Base-by-base conservation (phyloP, 257 asterid species). In the Datura wrightii region DNA sequence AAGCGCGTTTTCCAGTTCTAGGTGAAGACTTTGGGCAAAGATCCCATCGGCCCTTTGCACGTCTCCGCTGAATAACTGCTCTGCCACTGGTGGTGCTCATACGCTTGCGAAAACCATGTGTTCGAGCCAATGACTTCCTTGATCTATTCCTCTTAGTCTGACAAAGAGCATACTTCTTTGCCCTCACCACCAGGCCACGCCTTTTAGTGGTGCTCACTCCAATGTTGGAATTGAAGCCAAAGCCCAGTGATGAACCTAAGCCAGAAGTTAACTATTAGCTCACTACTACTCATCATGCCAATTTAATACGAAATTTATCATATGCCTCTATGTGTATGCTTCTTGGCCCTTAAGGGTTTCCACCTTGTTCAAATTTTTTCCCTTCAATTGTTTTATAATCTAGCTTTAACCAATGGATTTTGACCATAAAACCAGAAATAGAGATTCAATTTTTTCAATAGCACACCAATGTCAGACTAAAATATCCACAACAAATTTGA, bases 131-230 rank as follows among this genome's bases (percentile, higher is more conserved):
- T 1, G 99, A 94, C 88, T 96, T 96, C 79, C 99, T 89, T 39
- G 99, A 94, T 81, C 98, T 91, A 66, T 93, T 92, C 89, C 98
- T 94, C 94, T 96, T 96, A 10, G 98, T 96, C 84, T 95, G 99
- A 80, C 98, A 95, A 55, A 95, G 97, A 10, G 70, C 4, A 65
- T 86, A 94, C 72, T 91, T 95, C 6, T 84, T 76, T 37, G 99
- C 97, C 86, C 87, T 87, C 82, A 94, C 95, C 79, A 92, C 97
- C 8, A 95, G 84, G 6, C 95, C 92, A 46, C 88, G 91, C 90
- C 95, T 85, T 70, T 78, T 91, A 7, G 39, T 83, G 50, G 85
- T 83, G 8, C 79, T 84, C 84, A 50, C 83, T 42, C 90, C 90
- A 80, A 50, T 42, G 85, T 89, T 80, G 52, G 89, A 85, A 63